phyloP scores from a whole-genome alignment of 345 rosid species.

The Boechera retrofracta region DNA sequence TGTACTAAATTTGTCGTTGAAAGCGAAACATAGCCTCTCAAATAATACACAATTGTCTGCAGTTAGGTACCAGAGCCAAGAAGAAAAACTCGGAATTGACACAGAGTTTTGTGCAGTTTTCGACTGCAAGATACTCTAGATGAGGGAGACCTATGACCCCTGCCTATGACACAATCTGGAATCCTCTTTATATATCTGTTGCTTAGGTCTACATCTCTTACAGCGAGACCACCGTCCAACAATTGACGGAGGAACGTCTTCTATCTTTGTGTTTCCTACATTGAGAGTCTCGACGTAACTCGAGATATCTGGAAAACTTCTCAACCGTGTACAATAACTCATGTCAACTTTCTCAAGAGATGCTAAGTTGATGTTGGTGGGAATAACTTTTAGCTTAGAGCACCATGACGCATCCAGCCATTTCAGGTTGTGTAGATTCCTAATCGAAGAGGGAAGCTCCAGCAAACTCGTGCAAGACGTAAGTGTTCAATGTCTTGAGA shows the following conservation, averaged over 20 bases:
- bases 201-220: slow-evolving; percentile 14
- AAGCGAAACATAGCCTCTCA: neutral
- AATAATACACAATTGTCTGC: neutral
- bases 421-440: too few relatives aligned
- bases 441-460: too few relatives aligned
- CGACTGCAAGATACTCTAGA: neutral
- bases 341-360: too few relatives aligned
- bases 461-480: too few relatives aligned
- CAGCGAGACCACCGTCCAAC: neutral
- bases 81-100: neutral
- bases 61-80: neutral
- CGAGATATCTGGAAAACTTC: slow-evolving; percentile 35
- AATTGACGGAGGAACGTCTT: slow-evolving; percentile 17
- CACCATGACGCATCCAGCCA: too few relatives aligned
- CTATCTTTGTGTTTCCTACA: slow-evolving; percentile 1
- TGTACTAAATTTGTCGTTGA: too few relatives aligned
- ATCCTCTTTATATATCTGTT: slow-evolving; percentile 3
- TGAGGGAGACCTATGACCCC: neutral
- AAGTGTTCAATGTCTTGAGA: too few relatives aligned
- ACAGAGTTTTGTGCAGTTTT: neutral
- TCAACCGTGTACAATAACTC: slow-evolving; percentile 17
- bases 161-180: slow-evolving; percentile 13
- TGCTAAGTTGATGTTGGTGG: too few relatives aligned
- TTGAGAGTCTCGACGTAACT: neutral
- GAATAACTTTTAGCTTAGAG: too few relatives aligned